Evolutionary conservation across 2,329 filamentous ascomycete species (phyloP), one percentile per base, ranked within the genome.

Genomic region (Neopestalotiopsis rosae): DNA sequence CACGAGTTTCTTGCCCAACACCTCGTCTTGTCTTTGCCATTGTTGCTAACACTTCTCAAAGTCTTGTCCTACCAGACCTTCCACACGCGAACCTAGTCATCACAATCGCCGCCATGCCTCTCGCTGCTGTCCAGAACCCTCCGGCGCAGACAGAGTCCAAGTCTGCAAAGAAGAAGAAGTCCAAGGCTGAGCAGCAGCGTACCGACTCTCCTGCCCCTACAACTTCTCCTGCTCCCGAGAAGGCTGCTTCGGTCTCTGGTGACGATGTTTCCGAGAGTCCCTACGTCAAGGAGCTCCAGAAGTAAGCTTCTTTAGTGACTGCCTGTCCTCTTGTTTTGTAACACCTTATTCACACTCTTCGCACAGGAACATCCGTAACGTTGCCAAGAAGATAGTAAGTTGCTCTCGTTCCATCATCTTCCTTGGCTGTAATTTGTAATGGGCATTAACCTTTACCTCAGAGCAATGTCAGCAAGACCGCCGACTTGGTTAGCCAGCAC

Each of bases 351-450:
- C 7, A 63, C 20, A 30, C 24, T 38, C n/a, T 14, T 24, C 52
- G 10, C 13, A 30, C 74, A 97, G 94, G 87, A 94, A 90, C 81
- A 93, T 98, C 76, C 94, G 95, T 78, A 97, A 96, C 81, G 85
- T 96, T 77, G 92, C 91, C 86, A 98, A 98, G 89, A 98, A 98
- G 84, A 91, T 98, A 76, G 94, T 97, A 83, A 84, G 92, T 85
- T 67, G 5, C 42, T 57, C 38, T 49, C 80, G 61, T 57, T 7
- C 38, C 40, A 13, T 38, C 24, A 42, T 14, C 57, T 59, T 34
- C 28, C 12, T 34, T 59, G 30, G 20, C 10, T n/a, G 24, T 28
- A 17, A 24, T 34, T 10, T 58, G 20, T 2, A 20, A 14, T 17
- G 56, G 30, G 14, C 17, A 20, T 14, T 49, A 14, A 52, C 49